Conservation (phyloP, 2,329 filamentous ascomycete genomes). For the Byssochlamys sp. region DNA sequence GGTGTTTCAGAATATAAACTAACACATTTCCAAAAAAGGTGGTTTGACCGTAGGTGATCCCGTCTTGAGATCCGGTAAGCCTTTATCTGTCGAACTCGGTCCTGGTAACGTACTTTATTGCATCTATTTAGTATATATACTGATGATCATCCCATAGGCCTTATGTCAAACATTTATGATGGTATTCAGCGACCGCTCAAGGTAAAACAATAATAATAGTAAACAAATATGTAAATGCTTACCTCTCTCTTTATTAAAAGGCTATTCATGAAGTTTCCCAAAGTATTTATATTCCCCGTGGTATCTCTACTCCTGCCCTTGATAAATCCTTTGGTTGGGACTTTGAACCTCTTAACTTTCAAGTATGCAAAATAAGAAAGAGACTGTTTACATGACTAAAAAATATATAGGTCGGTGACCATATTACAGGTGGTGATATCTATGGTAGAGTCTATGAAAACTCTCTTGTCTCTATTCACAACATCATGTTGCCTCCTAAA, state of each 20-base stretch:
- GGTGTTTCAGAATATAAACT: too few species aligned
- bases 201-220: too few species aligned
- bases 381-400: too few species aligned
- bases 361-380: too few species aligned
- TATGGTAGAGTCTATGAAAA: slow-evolving; percentile 95
- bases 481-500: slow-evolving; percentile 80
- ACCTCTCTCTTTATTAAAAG: too few species aligned
- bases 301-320: slow-evolving; percentile 76
- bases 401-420: too few species aligned
- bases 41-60: slow-evolving; percentile 94
- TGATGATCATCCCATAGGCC: too few species aligned
- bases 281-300: slow-evolving; percentile 95
- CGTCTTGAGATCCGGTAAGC: slow-evolving; percentile 81
- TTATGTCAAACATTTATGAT: slow-evolving; percentile 99
- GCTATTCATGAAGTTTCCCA: slow-evolving; percentile 73
- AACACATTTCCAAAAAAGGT: slow-evolving; percentile 45
- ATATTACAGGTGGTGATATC: slow-evolving; percentile 90
- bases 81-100: slow-evolving; percentile 90
- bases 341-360: slow-evolving; percentile 72
- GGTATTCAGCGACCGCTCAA: slow-evolving; percentile 93
- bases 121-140: too few species aligned
- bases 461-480: slow-evolving; percentile 85
- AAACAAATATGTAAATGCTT: too few species aligned
- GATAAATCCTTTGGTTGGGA: slow-evolving; percentile 99
- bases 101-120: too few species aligned